Base-by-base conservation (phyloP, 352 stramenopile genomes). In the Albugo laibachii region DNA sequence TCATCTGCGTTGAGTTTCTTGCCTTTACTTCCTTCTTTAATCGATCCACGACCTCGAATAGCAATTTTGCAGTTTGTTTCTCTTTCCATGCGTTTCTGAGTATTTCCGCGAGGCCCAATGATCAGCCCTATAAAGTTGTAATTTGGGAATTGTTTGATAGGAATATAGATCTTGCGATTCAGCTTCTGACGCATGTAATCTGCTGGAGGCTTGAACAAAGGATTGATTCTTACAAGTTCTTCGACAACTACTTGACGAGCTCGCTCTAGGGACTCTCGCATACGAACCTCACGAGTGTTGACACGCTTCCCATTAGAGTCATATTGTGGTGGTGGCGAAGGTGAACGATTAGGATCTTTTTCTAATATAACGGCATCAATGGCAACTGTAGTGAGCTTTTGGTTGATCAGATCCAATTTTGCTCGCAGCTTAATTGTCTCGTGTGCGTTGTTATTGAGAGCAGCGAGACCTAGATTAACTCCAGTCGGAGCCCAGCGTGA, bases 71-170 rank as follows among this genome's bases (percentile, higher is more conserved):
- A 98, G 48, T 94, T 93, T 5, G 93, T 98, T 61, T 98, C 95
- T 37, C 80, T 79, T 65, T 99, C 95, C 77, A 99, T 95, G 45
- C 95, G 92, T 61, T 98, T 98, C 60, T 99, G 95, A 14, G 95
- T 99, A 58, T 97, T 98, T 11, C 95, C 96, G 13, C 95, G 77
- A 2, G 96, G 95, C 12, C 95, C 96, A 48, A 99, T 98, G 61
- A 99, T 98, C 27, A 99, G 62, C 2, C 93, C 95, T 43, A 99
- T 99, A 62, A 99, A 99, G 64, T 99, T 99, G 71, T 99, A 99
- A 5, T 78, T 92, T 0, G 95, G 96, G 72, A 95, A 97, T 37
- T 98, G 85, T 38, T 97, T 92, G 37, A 97, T 70, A 0, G 95
- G 95, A 61, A 99, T 98, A 55, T 95, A 95, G 50, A 99, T 91